A percentile compares a stretch with the other conserved stretches of the same genome.
Evolutionary conservation across 495 filamentous ascomycete species (phyloP).

Genomic region (Apodospora peruviana): DNA sequence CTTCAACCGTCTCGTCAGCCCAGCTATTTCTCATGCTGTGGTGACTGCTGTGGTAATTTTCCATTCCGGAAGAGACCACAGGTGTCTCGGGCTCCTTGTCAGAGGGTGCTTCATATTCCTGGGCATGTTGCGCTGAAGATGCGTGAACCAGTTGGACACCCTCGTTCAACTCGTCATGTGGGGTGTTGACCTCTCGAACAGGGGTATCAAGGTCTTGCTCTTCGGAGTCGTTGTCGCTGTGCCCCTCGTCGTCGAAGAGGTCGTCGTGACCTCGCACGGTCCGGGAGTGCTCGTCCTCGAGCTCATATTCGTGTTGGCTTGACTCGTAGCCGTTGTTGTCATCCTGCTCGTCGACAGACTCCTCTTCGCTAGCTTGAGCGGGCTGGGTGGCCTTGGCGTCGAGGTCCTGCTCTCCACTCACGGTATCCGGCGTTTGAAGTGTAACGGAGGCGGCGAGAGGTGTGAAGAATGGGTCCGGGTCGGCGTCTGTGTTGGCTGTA

Average conservation of each 20-base stretch:
- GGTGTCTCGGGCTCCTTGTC: background rate
- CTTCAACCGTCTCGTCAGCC: background rate
- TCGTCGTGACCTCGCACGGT: conserved; percentile 21
- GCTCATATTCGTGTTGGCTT: background rate
- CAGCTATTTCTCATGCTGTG: background rate
- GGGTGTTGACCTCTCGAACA: no score
- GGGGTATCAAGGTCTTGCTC: no score
- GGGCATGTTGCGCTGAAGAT: no score
- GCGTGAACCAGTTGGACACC: no score
- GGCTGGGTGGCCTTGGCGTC: no score
- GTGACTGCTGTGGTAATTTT: background rate
- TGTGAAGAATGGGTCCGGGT: conserved; percentile 10
- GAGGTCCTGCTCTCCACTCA: no score
- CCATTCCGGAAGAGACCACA: background rate
- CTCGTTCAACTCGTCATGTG: no score
- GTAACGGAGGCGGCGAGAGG: no score
- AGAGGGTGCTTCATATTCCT: no score
- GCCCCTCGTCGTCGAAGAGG: conserved; percentile 19
- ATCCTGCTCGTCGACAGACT: background rate
- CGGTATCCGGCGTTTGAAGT: no score
- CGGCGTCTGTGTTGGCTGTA: conserved; percentile 7
- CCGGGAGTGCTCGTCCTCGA: conserved; percentile 12
- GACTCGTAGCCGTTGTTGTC: background rate
- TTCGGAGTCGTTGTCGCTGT: conserved; percentile 11
- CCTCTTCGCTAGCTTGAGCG: background rate